Conservation (phyloP, 2,329 filamentous ascomycete genomes). For the Claviceps capensis region DNA sequence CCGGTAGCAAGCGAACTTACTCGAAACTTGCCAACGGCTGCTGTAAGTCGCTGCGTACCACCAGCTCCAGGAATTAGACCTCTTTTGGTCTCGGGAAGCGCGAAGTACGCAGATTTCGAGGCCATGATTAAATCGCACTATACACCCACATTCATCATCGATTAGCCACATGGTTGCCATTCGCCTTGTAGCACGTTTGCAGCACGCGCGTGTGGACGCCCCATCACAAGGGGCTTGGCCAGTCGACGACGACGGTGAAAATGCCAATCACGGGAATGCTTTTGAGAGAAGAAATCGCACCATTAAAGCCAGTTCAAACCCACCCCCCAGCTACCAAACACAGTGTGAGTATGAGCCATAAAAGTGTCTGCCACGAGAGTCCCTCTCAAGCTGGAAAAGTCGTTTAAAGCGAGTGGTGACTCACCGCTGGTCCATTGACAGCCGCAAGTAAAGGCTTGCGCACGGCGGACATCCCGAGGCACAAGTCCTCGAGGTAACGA, state of each 20-base stretch:
- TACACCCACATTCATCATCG: neutral
- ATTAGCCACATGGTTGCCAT: conserved; percentile 4
- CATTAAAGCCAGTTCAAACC: conserved; percentile 35
- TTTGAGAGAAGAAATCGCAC: conserved; percentile 18
- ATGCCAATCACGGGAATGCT: neutral
- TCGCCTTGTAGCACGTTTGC: neutral
- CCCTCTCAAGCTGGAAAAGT: neutral
- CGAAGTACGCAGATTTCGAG: conserved; percentile 21
- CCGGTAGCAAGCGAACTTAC: conserved; percentile 11
- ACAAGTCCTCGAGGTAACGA: conserved; percentile 28
- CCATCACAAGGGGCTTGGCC: neutral
- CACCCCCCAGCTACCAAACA: conserved; percentile 29
- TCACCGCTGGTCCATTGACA: conserved; percentile 35
- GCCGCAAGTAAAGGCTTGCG: conserved; percentile 35
- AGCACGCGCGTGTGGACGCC: neutral
- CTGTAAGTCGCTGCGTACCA: conserved; percentile 26
- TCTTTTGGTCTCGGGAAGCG: conserved; percentile 25
- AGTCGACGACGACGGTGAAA: neutral
- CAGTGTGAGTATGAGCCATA: conserved; percentile 5
- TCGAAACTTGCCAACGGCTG: conserved; percentile 27
- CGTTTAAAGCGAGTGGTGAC: conserved; percentile 8
- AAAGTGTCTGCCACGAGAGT: neutral
- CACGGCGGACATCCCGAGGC: conserved; percentile 18
- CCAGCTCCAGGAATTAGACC: conserved; percentile 28
- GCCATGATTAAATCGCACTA: conserved; percentile 27